Evolutionary conservation across 2,329 filamentous ascomycete species (phyloP).

Genomic region (Ophiostoma montium): DNA sequence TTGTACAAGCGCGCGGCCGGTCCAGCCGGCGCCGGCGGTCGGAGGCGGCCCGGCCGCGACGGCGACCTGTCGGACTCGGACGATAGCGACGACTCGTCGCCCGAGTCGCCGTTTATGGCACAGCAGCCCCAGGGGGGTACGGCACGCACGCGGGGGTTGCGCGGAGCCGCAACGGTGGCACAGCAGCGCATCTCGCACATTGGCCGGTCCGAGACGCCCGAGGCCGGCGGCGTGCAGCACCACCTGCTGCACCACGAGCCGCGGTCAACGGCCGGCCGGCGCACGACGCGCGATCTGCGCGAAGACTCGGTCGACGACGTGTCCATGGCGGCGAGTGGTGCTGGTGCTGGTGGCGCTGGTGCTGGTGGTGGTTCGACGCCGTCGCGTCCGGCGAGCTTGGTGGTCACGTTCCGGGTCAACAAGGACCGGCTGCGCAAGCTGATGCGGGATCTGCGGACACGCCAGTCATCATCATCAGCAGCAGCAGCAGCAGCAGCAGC

Average conservation of each 20-base stretch:
- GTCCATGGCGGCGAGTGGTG: slow-evolving; percentile 36
- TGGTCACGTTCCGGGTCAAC: slow-evolving; percentile 63
- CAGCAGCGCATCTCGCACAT: slow-evolving; percentile 75
- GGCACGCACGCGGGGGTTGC: slow-evolving; percentile 73
- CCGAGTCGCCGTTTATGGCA: slow-evolving; percentile 65
- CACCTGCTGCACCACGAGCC: slow-evolving; percentile 63
- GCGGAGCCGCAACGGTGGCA: slow-evolving; percentile 74
- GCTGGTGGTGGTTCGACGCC: neutral
- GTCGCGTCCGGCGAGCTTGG: slow-evolving; percentile 45
- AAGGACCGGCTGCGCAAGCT: slow-evolving; percentile 58
- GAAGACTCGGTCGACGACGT: slow-evolving; percentile 36
- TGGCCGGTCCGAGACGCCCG: slow-evolving; percentile 79
- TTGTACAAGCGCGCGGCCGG: slow-evolving; percentile 67
- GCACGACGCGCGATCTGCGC: slow-evolving; percentile 45
- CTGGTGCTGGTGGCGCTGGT: too few relatives aligned
- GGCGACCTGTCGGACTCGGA: slow-evolving; percentile 80
- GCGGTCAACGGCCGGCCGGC: slow-evolving; percentile 50
- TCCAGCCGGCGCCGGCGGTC: slow-evolving; percentile 29
- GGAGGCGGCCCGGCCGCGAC: slow-evolving; percentile 31
- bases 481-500: neutral
- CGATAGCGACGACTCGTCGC: slow-evolving; percentile 75
- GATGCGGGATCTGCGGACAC: slow-evolving; percentile 27
- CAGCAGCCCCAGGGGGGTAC: slow-evolving; percentile 29
- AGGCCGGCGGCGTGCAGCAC: slow-evolving; percentile 48
- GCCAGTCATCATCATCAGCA: too few relatives aligned